These are phyloP conservation scores for Xylaria sp. DNA, from an alignment of 2,329 filamentous ascomycete species.

Conservation along the genomic window DNA sequence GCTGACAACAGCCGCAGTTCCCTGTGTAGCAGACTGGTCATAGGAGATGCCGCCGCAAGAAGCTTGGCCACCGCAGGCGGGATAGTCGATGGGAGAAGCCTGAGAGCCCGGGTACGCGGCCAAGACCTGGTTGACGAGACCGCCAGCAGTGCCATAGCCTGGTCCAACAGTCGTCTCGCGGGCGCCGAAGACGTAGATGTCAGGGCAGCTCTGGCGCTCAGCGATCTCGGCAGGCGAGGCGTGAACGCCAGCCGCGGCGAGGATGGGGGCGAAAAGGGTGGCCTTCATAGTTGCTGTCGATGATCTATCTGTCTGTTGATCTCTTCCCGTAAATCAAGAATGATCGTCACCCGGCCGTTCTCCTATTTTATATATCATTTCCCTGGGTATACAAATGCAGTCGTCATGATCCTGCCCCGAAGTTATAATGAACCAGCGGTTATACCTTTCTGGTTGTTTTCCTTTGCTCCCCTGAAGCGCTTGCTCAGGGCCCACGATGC, in stretches of 20 bases:
- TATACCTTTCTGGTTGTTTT: neutral
- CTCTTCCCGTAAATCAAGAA: neutral
- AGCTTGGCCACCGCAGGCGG: slow-evolving; percentile 68
- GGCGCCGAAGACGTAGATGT: slow-evolving; percentile 47
- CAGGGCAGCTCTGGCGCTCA: slow-evolving; percentile 55
- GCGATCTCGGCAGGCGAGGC: neutral
- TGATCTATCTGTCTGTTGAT: slow-evolving; percentile 6
- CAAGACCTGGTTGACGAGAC: slow-evolving; percentile 43
- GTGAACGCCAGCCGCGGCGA: neutral
- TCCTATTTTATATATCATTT: slow-evolving; percentile 28
- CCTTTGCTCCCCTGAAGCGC: neutral
- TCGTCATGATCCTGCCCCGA: neutral
- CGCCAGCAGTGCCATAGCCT: slow-evolving; percentile 36
- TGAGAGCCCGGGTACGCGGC: slow-evolving; percentile 51
- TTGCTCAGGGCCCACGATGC: slow-evolving; percentile 15
- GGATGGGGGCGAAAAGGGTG: slow-evolving; percentile 9
- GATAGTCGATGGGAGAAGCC: slow-evolving; percentile 61
- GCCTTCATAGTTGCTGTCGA: slow-evolving; percentile 23
- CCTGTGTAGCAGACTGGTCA: slow-evolving; percentile 64
- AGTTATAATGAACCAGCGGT: neutral
- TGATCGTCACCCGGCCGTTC: slow-evolving; percentile 10
- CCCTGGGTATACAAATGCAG: neutral
- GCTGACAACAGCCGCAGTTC: slow-evolving; percentile 64
- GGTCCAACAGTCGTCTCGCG: slow-evolving; percentile 37
- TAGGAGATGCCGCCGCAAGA: slow-evolving; percentile 67